phyloP scores from a whole-genome alignment of 2,329 filamentous ascomycete species.

The Monilinia vaccinii-corymbosi region DNA sequence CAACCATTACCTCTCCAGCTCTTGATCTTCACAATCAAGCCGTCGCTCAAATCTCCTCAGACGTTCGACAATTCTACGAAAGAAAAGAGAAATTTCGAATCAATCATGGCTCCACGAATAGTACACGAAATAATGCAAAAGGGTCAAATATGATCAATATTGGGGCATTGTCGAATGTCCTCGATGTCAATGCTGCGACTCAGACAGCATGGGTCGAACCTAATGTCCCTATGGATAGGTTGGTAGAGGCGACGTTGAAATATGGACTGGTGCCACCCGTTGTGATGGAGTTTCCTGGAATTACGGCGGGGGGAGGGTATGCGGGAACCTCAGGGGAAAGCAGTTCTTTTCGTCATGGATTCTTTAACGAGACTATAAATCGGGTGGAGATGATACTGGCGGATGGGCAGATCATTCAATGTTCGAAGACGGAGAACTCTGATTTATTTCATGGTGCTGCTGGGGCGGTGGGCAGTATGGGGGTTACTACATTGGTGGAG shows the following conservation, averaged over 20 bases:
- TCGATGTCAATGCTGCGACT: conserved; percentile 34
- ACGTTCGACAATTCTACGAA: conserved; percentile 38
- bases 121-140: conserved; percentile 37
- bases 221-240: conserved; percentile 58
- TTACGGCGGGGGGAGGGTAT: conserved; percentile 59
- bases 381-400: conserved; percentile 55
- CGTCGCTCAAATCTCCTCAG: conserved; percentile 37
- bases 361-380: conserved; percentile 55
- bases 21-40: conserved; percentile 32
- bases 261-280: conserved; percentile 52
- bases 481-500: conserved; percentile 51
- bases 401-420: conserved; percentile 44
- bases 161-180: conserved; percentile 38
- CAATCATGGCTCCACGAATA: conserved; percentile 48
- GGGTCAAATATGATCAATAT: conserved; percentile 37
- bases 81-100: conserved; percentile 43
- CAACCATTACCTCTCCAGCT: not conserved
- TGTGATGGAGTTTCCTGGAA: conserved; percentile 64
- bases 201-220: conserved; percentile 50
- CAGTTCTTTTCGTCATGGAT: conserved; percentile 55
- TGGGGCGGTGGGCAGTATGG: conserved; percentile 50
- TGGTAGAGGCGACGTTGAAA: conserved; percentile 48
- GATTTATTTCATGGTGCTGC: conserved; percentile 53
- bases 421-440: conserved; percentile 36
- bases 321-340: conserved; percentile 59